Conservation (phyloP, 768 basidiomycete species). For the Phylloporus sp. region DNA sequence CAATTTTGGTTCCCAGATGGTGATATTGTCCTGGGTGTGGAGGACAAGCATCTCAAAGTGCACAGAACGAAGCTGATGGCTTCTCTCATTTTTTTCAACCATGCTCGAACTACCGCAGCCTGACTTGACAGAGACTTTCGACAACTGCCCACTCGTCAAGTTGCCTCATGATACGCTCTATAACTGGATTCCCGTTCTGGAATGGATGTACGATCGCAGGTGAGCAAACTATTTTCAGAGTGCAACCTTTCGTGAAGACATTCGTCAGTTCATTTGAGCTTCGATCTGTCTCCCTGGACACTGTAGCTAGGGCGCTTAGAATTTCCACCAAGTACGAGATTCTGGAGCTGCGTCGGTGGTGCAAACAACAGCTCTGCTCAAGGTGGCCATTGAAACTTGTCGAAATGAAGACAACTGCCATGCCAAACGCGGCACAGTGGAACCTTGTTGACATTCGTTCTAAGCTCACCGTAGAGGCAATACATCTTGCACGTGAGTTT, state of each 20-base stretch:
- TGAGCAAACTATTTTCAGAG: slow-evolving; percentile 13
- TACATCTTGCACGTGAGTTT: slow-evolving; percentile 33
- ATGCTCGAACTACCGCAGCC: slow-evolving; percentile 37
- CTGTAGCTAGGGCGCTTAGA: slow-evolving; percentile 26
- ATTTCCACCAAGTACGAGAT: slow-evolving; percentile 39
- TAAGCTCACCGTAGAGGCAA: slow-evolving; percentile 26
- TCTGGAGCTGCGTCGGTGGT: slow-evolving; percentile 24
- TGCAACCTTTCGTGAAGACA: neutral
- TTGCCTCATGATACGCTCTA: slow-evolving; percentile 24
- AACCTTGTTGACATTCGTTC: neutral
- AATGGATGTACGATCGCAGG: slow-evolving; percentile 34
- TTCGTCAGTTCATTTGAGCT: slow-evolving; percentile 22
- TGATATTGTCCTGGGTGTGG: slow-evolving; percentile 31
- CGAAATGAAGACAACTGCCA: slow-evolving; percentile 24
- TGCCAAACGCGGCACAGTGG: slow-evolving; percentile 28
- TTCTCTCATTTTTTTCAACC: slow-evolving; percentile 30
- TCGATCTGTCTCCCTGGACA: slow-evolving; percentile 21
- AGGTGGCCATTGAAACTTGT: slow-evolving; percentile 31
- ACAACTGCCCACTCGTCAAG: slow-evolving; percentile 30
- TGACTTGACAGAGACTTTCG: slow-evolving; percentile 24
- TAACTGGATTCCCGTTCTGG: slow-evolving; percentile 30
- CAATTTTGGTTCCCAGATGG: slow-evolving; percentile 34
- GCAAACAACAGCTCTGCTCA: slow-evolving; percentile 17
- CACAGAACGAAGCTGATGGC: slow-evolving; percentile 10
- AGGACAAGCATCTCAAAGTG: slow-evolving; percentile 25